Conservation (phyloP, 257 asterid species). For the Linderniella brevidens region DNA sequence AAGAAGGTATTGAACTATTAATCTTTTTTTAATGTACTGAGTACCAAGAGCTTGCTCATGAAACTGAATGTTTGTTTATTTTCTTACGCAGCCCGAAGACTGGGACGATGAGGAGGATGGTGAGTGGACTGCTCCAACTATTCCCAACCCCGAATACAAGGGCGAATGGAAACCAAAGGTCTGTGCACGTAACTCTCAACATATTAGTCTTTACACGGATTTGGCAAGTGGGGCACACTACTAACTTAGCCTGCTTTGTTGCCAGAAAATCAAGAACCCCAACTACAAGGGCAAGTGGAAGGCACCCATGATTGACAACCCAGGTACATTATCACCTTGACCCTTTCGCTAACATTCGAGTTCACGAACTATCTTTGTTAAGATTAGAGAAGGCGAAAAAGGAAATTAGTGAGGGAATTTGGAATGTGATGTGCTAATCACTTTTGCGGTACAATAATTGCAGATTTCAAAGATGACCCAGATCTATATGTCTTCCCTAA, state of each 20-base stretch:
- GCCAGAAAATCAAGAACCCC: slow-evolving; percentile 73
- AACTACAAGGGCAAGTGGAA: slow-evolving; percentile 88
- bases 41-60: slow-evolving; percentile 2
- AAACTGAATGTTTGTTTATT: not conserved
- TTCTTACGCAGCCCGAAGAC: slow-evolving; percentile 71
- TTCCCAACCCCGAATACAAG: slow-evolving; percentile 87
- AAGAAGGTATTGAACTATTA: slow-evolving; percentile 37
- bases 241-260: slow-evolving; percentile 7
- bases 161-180: slow-evolving; percentile 83
- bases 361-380: not conserved
- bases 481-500: slow-evolving; percentile 85
- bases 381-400: too few relatives aligned
- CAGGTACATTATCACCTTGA: slow-evolving; percentile 25
- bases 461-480: slow-evolving; percentile 94
- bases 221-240: not conserved
- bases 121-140: slow-evolving; percentile 88
- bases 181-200: not conserved
- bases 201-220: slow-evolving; percentile 5
- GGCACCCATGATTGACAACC: slow-evolving; percentile 85
- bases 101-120: slow-evolving; percentile 99
- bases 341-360: not conserved
- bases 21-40: not conserved
- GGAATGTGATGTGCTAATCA: not conserved
- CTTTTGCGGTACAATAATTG: slow-evolving; percentile 1
- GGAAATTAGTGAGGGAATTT: not conserved